phyloP scores from a whole-genome alignment of 2,329 filamentous ascomycete genomes.

The Eutypella sp. region DNA sequence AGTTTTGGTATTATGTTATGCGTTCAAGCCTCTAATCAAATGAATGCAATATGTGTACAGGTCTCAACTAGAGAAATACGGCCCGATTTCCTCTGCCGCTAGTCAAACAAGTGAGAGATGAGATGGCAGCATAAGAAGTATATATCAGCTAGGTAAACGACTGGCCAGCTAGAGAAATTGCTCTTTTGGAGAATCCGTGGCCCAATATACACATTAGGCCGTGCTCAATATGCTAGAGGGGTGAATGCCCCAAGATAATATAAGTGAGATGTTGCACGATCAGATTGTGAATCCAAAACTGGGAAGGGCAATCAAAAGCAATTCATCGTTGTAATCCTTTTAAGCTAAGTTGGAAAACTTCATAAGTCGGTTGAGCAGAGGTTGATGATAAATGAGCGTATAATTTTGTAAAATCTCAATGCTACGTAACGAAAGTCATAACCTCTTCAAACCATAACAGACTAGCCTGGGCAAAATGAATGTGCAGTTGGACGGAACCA shows the following conservation, averaged over 20 bases:
- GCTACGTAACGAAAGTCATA: neutral
- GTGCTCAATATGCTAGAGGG: neutral
- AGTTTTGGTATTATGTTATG: neutral
- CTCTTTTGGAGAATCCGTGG: neutral
- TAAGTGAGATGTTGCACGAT: neutral
- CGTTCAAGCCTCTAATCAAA: neutral
- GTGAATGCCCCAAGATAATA: neutral
- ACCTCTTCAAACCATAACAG: constrained; percentile 1
- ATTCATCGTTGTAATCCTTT: neutral
- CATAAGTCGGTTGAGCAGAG: neutral
- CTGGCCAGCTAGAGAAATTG: neutral
- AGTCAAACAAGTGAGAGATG: neutral
- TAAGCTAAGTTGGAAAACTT: neutral
- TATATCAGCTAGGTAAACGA: neutral
- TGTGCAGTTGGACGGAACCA: neutral
- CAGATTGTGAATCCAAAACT: neutral
- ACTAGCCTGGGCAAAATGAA: constrained; percentile 1
- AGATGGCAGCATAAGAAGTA: neutral
- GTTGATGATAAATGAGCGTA: constrained; percentile 1
- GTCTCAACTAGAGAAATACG: neutral
- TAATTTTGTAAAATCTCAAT: neutral
- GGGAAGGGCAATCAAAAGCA: neutral
- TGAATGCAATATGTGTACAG: neutral
- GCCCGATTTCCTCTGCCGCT: neutral
- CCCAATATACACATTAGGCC: neutral